Percentiles rank a stretch among this genome's conserved stretches.
Evolutionary conservation across 768 basidiomycete species (phyloP).

Genomic region (Tubosaeta brunneosetosa): DNA sequence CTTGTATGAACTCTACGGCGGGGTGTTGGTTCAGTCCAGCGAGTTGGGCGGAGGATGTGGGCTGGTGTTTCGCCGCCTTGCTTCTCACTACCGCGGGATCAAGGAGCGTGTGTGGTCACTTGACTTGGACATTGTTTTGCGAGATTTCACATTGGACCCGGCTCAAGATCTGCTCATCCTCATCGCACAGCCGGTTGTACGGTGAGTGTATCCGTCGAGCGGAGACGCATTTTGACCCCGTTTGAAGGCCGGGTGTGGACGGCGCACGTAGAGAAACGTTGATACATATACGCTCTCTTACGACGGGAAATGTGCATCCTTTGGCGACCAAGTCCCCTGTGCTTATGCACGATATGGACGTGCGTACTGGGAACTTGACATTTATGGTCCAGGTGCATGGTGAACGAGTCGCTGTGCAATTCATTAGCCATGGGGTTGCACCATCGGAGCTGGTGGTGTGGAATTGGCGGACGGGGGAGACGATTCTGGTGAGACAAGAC

Average conservation of each 20-base stretch:
- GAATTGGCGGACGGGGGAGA: conserved; percentile 60
- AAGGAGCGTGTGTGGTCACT: conserved; percentile 43
- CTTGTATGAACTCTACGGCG: conserved; percentile 57
- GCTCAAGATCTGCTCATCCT: conserved; percentile 60
- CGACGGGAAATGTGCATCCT: conserved; percentile 44
- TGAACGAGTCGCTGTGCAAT: conserved; percentile 49
- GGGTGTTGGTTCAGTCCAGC: conserved; percentile 45
- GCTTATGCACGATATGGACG: conserved; percentile 24
- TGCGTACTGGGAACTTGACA: conserved; percentile 22
- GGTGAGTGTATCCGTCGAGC: conserved; percentile 24
- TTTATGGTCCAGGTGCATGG: conserved; percentile 54
- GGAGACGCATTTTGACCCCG: not conserved
- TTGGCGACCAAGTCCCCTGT: conserved; percentile 34
- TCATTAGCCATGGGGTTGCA: conserved; percentile 29
- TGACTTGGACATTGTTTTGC: conserved; percentile 33
- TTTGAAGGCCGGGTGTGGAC: conserved; percentile 9
- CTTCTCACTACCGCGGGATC: conserved; percentile 47
- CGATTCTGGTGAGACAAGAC: conserved; percentile 42
- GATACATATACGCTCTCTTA: conserved; percentile 44
- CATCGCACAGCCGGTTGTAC: conserved; percentile 35
- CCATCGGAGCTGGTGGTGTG: conserved; percentile 52
- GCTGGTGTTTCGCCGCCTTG: conserved; percentile 45
- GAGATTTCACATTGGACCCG: conserved; percentile 65
- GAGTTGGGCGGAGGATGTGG: conserved; percentile 17
- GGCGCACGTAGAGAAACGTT: conserved; percentile 16